Evolutionary conservation across 768 basidiomycete genomes (phyloP), one percentile per base, ranked within the genome.

Genomic region (Inosperma sp.): DNA sequence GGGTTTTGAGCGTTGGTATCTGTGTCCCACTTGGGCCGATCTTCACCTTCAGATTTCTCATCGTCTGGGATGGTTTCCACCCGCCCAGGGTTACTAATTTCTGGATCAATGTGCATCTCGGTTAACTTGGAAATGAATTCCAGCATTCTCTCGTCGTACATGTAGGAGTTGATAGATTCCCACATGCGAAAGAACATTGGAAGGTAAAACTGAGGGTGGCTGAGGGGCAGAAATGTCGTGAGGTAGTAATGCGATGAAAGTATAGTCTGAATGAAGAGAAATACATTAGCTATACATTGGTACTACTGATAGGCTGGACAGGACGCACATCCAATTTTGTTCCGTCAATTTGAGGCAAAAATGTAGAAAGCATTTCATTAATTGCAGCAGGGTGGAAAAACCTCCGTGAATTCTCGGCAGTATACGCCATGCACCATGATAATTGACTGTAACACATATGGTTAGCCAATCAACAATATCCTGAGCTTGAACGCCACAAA

Each of bases 371-470:
- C 90, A 96, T 94, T 59, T 89, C 86, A 56, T 86, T 82, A 47
- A 84, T 84, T 27, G 89, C 85, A 34, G 86, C 81, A 14, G 92
- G 92, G 59, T 93, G 91, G 68, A 93, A 94, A 75, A 94, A 94
- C 48, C 87, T 75, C 47, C 88, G 80, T 37, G 80, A 72, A 59
- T 74, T 75, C 30, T 83, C 78, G 25, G 84, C 83, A 53, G 88
- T 74, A 56, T 80, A 80, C 3, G 83, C 86, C 82, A 87, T 82
- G 58, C 80, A 85, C 80, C 81, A 87, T 14, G 86, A 79, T n/a
- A 83, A 66, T 69, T 86, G 85, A 54, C 86, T 87, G 55, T 19
- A 48, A 27, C 22, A 36, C 42, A 22, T 17, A 26, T 17, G 8
- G 4, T 37, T 13, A 48, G 23, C 13, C 33, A 22, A 41, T 57